Conservation (phyloP, 257 asterid genomes). For the Thymus mandschuricus region DNA sequence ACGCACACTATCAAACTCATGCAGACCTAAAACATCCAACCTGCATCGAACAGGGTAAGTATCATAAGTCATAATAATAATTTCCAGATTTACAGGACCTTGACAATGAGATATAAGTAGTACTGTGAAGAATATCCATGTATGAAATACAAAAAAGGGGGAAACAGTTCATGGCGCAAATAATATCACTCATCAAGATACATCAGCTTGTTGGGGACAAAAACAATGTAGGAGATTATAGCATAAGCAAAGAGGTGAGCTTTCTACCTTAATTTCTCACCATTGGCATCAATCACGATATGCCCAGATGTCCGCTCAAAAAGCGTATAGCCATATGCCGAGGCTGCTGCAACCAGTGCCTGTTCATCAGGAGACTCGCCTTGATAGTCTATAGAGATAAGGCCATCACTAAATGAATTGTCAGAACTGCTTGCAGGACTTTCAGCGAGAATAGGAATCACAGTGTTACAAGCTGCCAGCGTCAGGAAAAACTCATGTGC, state of each 20-base stretch:
- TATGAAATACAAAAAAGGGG: conserved; percentile 15
- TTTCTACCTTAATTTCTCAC: conserved; percentile 91
- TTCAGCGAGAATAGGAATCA: conserved; percentile 77
- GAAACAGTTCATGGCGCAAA: conserved; percentile 11
- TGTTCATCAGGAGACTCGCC: conserved; percentile 99
- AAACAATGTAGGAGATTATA: conserved; percentile 23
- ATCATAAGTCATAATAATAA: conserved; percentile 18
- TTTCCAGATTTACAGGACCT: conserved; percentile 14
- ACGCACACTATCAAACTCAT: conserved; percentile 97
- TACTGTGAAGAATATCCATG: background rate
- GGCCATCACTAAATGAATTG: conserved; percentile 39
- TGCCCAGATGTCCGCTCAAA: conserved; percentile 97
- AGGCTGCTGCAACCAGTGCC: conserved; percentile 93
- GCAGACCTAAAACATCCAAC: conserved; percentile 98
- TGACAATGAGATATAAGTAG: conserved; percentile 2
- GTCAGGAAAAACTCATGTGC: conserved; percentile 88
- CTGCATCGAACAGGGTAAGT: conserved; percentile 47
- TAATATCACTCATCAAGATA: conserved; percentile 9
- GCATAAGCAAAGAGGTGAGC: conserved; percentile 34
- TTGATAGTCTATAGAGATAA: conserved; percentile 70
- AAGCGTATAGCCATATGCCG: conserved; percentile 92
- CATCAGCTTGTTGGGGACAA: conserved; percentile 20
- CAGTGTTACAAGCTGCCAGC: conserved; percentile 96
- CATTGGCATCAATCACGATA: conserved; percentile 87
- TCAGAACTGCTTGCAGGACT: conserved; percentile 45